Evolutionary conservation across 768 basidiomycete genomes (phyloP), one percentile per base, ranked within the genome.

Genomic region (Tricholoma hemisulphureum): DNA sequence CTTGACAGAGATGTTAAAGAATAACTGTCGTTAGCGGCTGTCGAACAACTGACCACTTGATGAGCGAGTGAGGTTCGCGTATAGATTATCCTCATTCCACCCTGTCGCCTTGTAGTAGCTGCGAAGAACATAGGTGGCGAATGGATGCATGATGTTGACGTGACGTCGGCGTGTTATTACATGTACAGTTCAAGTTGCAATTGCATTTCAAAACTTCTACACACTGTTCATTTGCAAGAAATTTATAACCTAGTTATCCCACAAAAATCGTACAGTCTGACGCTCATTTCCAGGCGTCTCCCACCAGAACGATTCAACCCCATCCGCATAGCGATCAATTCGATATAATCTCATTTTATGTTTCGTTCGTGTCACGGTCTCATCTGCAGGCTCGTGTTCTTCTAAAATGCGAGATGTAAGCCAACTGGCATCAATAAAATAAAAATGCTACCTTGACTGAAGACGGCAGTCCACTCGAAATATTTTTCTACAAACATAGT

Each of bases 41-140:
- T 21, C n/a, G 32, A 46, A 52, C 56, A 9, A 59, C 72, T 60
- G 31, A 96, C 94, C 91, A 74, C 83, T 87, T 1, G 95, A 96
- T 32, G 93, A 91, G 55, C 92, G 85, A 1, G 93, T 97, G 43
- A 98, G 65, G 62, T 95, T 93, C 2, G 89, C 85, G 67, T 93
- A 98, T 20, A 96, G 78, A 66, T 96, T 96, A 73, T 98, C 95
- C 69, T 96, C 93, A 65, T 94, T 95, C 96, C 96, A 98, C 60
- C 93, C 91, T 29, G 93, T 97, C n/a, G 86, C 86, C 62, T 84
- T 83, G 78, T 93, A 95, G 73, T 96, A 98, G 70, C 82, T 88
- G 61, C 89, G 88, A 34, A 98, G 79, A 56, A 98, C 88, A 75
- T 93, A 92, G 13, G 90, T 83, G 35, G 91, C 87, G 66, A 93